Evolutionary conservation across 441 rosid genomes (phyloP).

Genomic region (Metrosideros polymorpha): DNA sequence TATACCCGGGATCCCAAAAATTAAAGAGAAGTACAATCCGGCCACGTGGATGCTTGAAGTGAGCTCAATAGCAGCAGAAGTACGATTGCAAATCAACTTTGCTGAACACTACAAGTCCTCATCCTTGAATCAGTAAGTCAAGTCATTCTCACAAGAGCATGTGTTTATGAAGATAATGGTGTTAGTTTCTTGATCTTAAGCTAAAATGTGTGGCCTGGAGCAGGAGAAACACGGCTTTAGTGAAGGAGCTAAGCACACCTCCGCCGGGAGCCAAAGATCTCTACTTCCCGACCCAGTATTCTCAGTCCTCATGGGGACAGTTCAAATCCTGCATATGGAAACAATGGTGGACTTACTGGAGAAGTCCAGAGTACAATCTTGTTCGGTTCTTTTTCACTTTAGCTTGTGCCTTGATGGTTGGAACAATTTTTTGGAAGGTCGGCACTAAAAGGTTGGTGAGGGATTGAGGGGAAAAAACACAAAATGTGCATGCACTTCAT

Average conservation of each 20-base stretch:
- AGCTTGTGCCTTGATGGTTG: conserved; percentile 55
- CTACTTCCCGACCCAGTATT: conserved; percentile 46
- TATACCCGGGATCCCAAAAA: conserved; percentile 47
- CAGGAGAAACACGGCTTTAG: conserved; percentile 66
- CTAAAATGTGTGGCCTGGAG: background rate
- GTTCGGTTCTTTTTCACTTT: conserved; percentile 68
- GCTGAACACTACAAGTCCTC: conserved; percentile 49
- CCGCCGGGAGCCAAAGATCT: conserved; percentile 60
- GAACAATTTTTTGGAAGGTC: conserved; percentile 68
- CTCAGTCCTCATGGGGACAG: conserved; percentile 62
- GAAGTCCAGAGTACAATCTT: conserved; percentile 91
- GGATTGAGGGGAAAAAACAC: background rate
- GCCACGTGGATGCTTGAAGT: conserved; percentile 86
- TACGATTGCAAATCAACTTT: conserved; percentile 45
- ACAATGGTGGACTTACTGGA: conserved; percentile 93
- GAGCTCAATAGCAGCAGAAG: conserved; percentile 64
- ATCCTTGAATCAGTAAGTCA: conserved; percentile 47
- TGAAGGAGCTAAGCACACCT: conserved; percentile 66
- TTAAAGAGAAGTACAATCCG: conserved; percentile 59
- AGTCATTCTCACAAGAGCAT: background rate
- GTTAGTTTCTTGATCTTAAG: background rate
- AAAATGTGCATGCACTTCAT: background rate
- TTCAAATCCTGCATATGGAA: conserved; percentile 91
- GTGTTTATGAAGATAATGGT: background rate
- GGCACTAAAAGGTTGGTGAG: conserved; percentile 53